Conservation (phyloP, 257 asterid species). For the Solanum chiquidenum region DNA sequence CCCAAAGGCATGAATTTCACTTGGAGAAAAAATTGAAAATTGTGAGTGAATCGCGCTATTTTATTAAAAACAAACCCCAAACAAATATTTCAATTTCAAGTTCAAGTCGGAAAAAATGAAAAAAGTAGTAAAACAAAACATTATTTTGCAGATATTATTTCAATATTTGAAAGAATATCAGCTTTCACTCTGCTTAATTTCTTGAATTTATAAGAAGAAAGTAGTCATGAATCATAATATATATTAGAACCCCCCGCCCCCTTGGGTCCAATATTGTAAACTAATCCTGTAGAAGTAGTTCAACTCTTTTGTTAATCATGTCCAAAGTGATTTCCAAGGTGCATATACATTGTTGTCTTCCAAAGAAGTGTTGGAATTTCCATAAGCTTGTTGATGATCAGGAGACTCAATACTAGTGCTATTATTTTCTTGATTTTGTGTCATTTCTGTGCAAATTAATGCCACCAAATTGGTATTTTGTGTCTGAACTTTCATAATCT, state of each 20-base stretch:
- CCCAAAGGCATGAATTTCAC: too few species aligned
- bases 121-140: too few species aligned
- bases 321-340: slow-evolving; percentile 19
- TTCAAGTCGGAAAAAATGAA: too few species aligned
- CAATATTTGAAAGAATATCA: too few species aligned
- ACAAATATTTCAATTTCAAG: not conserved
- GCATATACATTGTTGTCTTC: slow-evolving; percentile 9
- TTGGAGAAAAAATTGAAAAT: not conserved
- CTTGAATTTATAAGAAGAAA: not conserved
- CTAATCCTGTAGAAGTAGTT: not conserved
- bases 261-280: too few species aligned
- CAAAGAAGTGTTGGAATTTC: slow-evolving; percentile 1
- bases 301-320: not conserved
- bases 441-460: slow-evolving; percentile 8
- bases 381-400: not conserved
- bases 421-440: not conserved
- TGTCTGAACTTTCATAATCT: slow-evolving; percentile 44
- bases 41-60: not conserved
- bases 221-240: not conserved
- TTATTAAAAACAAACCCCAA: not conserved
- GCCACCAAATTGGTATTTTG: slow-evolving; percentile 24
- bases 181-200: too few species aligned
- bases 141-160: too few species aligned
- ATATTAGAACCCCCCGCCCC: too few species aligned
- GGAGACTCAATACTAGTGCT: not conserved